A percentile compares a stretch with the other conserved stretches of the same genome.
These are phyloP conservation scores for Ustilago tritici DNA, from an alignment of 1,284 basidiomycete species.

Conservation along the genomic window DNA sequence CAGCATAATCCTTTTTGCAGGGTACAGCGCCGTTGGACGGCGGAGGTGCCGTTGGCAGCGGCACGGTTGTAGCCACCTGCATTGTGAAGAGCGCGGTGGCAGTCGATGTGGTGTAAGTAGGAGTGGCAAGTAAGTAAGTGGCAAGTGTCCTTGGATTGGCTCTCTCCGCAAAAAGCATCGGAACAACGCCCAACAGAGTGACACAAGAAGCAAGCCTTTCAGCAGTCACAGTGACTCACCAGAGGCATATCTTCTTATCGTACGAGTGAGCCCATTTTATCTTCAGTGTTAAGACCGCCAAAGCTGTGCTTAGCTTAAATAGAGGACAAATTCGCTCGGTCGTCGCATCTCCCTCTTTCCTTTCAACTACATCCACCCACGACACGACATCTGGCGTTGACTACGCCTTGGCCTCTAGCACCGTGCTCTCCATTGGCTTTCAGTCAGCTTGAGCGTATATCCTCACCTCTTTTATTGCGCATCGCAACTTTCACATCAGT, in stretches of 20 bases:
- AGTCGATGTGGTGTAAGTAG: not conserved
- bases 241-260: slow-evolving; percentile 9
- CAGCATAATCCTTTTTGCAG: slow-evolving; percentile 44
- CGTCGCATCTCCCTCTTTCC: slow-evolving; percentile 7
- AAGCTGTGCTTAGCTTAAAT: not conserved
- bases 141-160: not conserved
- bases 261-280: not conserved
- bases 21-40: slow-evolving; percentile 17
- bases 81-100: slow-evolving; percentile 1
- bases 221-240: slow-evolving; percentile 4
- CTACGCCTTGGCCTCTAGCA: slow-evolving; percentile 24
- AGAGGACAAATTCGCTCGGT: not conserved
- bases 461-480: not conserved
- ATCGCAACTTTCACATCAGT: not conserved
- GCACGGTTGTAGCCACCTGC: slow-evolving; percentile 27
- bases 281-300: not conserved
- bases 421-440: slow-evolving; percentile 18
- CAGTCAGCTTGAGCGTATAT: slow-evolving; percentile 8
- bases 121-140: not conserved
- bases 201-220: not conserved
- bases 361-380: slow-evolving; percentile 35
- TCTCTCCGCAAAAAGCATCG: slow-evolving; percentile 8
- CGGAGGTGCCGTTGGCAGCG: slow-evolving; percentile 22
- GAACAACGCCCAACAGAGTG: slow-evolving; percentile 2
- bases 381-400: slow-evolving; percentile 19